These are phyloP conservation scores for Nepenthes mirabilis DNA, from an alignment of 148 eudicot species.

Conservation along the genomic window DNA sequence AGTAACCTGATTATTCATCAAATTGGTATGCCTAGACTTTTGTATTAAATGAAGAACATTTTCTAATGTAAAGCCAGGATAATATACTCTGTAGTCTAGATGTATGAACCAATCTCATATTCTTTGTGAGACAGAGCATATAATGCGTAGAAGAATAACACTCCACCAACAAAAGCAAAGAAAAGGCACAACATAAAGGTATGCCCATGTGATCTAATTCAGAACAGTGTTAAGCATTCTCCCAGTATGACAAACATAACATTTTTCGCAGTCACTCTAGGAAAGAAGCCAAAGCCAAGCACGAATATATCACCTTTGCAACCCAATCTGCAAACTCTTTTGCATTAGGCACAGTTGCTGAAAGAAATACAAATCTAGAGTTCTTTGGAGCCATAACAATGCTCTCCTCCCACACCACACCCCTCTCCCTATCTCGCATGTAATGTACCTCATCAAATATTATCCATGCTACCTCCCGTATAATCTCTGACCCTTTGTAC, in stretches of 20 bases:
- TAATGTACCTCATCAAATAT: slow-evolving; percentile 99
- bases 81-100: no score
- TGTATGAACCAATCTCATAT: no score
- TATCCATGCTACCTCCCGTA: slow-evolving; percentile 92
- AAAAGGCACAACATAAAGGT: no score
- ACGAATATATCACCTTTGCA: slow-evolving; percentile 57
- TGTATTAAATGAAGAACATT: no score
- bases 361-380: slow-evolving; percentile 86
- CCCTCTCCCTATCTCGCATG: slow-evolving; percentile 98
- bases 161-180: no score
- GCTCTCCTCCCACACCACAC: slow-evolving; percentile 99
- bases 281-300: not conserved
- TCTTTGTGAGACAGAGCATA: no score
- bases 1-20: no score
- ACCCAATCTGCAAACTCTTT: slow-evolving; percentile 99
- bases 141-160: no score
- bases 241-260: not conserved
- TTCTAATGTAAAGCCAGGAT: no score
- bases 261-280: not conserved
- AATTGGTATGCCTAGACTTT: no score
- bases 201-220: no score
- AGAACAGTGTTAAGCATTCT: no score
- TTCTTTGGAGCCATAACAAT: slow-evolving; percentile 99
- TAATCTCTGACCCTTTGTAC: slow-evolving; percentile 92
- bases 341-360: slow-evolving; percentile 98